Conservation (phyloP, 208 protist genomes). For the Acanthamoeba polyphaga region DNA sequence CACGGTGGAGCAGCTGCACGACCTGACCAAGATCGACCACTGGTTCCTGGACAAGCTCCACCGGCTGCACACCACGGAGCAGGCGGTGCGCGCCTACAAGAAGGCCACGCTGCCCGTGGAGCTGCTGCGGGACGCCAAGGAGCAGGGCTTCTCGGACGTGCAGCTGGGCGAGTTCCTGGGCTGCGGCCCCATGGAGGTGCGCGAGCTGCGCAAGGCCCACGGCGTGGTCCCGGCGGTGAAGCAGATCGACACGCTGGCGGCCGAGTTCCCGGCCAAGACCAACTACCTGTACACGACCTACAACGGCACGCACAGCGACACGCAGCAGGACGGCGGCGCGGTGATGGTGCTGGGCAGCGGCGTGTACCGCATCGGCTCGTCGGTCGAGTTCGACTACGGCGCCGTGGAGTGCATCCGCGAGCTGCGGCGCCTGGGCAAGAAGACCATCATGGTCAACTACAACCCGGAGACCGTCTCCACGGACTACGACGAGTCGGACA, state of each 20-base stretch:
- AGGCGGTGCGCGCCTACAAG: conserved; percentile 11
- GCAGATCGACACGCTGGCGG: conserved; percentile 97
- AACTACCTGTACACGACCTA: conserved; percentile 98
- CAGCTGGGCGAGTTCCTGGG: conserved; percentile 91
- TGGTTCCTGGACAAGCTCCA: conserved; percentile 98
- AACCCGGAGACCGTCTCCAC: conserved; percentile 97
- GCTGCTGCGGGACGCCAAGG: conserved; percentile 92
- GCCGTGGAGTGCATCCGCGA: conserved; percentile 96
- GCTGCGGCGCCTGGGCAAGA: conserved; percentile 93
- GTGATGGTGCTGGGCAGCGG: conserved; percentile 97
- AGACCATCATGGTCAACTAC: conserved; percentile 98
- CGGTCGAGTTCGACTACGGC: conserved; percentile 98
- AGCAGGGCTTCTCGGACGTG: conserved; percentile 96
- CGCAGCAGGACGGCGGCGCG: conserved; percentile 23
- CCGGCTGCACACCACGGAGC: conserved; percentile 90
- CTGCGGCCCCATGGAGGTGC: conserved; percentile 78
- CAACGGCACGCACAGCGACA: conserved; percentile 86
- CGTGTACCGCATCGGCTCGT: conserved; percentile 98
- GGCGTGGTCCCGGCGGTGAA: conserved; percentile 93
- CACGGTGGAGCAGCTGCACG: conserved; percentile 94
- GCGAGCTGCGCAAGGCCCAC: conserved; percentile 75
- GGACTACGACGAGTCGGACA: conserved; percentile 92
- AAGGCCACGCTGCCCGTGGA: conserved; percentile 79
- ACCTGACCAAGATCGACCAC: conserved; percentile 95
- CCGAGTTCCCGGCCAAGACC: conserved; percentile 97